Evolutionary conservation across 495 filamentous ascomycete genomes (phyloP), one percentile per base, ranked within the genome.

Genomic region (Hyaloscypha variabilis): DNA sequence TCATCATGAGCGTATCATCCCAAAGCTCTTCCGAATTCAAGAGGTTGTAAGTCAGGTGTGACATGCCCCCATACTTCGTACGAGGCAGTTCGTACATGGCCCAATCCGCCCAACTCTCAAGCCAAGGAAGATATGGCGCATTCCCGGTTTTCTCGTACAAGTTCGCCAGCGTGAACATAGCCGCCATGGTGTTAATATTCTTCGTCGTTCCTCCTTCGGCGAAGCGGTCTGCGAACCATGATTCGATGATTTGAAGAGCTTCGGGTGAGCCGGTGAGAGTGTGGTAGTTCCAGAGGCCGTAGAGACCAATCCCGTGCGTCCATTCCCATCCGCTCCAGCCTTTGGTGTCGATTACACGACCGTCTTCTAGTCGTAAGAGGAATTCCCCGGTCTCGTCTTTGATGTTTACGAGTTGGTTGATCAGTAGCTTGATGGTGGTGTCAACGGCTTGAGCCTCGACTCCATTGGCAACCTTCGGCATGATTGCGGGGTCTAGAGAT

Each of bases 1-100:
- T 91, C 90, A 92, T 92, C 89, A 92, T 91, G 52, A 92, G 79
- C 24, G 90, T 89, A 68, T 92, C 90, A 62, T 91, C 90, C 90
- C 90, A 92, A 54, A 91, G 77, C 73, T 92, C 87, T 70, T 90
- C 80, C 29, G 83, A 78, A 73, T 92, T 90, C 34, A 82, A 79
- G 1, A 83, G 79, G 34, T 87, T 70, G 57, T 90, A 91, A 17
- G 90, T 92, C 64, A 86, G 79, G 66, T 92, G 90, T 65, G 91
- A 88, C 86, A 91, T 89, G 60, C 90, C 90, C 39, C 88, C 88
- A 71, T 85, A 86, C 21, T 81, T 82, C 4, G 90, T 91, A 28
- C 90, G 82, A 29, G 83, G 82, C 1, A 91, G 80, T 57, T 88
- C 88, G 71, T 91, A 79, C 81, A 90, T 91, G 0, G 87, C 87